These are phyloP conservation scores for Blastomyces percursus DNA, from an alignment of 2,329 filamentous ascomycete species.

Conservation along the genomic window DNA sequence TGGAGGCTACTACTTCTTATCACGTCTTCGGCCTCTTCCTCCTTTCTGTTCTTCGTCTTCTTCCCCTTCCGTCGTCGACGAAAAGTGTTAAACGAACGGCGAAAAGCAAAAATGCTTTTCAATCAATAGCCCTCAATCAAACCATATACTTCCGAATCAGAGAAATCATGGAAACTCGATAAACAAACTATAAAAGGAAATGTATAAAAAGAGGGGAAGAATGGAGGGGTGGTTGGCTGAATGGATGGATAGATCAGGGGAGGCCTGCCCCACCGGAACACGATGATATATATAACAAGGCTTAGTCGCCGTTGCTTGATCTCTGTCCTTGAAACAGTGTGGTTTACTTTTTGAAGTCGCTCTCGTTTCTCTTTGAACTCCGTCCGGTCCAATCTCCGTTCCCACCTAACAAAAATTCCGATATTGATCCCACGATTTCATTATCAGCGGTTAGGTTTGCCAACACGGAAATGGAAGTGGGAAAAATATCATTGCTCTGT, in stretches of 20 bases:
- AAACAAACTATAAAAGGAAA: not conserved
- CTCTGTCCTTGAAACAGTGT: not conserved
- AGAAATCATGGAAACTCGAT: not conserved
- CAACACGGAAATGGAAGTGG: not conserved
- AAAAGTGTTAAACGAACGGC: not conserved
- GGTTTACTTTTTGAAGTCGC: no score
- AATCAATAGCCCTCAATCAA: not conserved
- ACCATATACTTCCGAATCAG: not conserved
- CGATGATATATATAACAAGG: not conserved
- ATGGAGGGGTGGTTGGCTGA: no score
- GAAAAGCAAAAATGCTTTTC: not conserved
- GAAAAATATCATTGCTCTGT: not conserved
- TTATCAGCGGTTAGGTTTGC: constrained; percentile 1
- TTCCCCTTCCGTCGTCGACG: no score
- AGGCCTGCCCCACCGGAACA: no score
- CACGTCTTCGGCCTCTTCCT: not conserved
- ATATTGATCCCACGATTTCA: constrained; percentile 1
- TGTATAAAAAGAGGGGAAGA: not conserved
- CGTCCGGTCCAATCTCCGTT: not conserved
- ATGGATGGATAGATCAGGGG: not conserved
- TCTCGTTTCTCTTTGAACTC: not conserved
- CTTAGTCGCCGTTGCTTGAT: not conserved
- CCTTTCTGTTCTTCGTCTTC: not conserved
- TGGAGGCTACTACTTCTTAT: not conserved
- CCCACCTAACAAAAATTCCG: not conserved